Evolutionary conservation across 2,329 filamentous ascomycete species (phyloP).

Genomic region (Diaporthe caulivora): DNA sequence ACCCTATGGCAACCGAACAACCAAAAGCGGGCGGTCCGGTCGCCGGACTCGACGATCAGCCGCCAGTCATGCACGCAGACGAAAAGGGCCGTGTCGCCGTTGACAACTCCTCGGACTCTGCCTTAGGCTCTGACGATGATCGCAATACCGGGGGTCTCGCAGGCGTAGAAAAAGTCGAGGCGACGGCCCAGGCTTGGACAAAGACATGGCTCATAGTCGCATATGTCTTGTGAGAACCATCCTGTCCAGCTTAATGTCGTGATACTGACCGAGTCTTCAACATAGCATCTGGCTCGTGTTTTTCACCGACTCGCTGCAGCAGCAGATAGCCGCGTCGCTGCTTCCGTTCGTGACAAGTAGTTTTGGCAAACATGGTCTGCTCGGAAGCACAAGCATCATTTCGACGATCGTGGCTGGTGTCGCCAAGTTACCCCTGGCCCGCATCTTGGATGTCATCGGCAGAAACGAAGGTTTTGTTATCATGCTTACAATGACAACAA

Average conservation of each 20-base stretch:
- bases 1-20: slow-evolving; percentile 2
- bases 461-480: slow-evolving; percentile 23
- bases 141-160: slow-evolving; percentile 48
- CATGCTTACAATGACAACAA: slow-evolving; percentile 20
- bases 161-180: slow-evolving; percentile 63
- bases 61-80: background rate
- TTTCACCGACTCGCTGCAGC: slow-evolving; percentile 35
- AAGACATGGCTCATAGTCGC: slow-evolving; percentile 55
- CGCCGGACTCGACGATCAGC: background rate
- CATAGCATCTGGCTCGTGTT: slow-evolving; percentile 26
- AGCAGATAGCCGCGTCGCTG: slow-evolving; percentile 24
- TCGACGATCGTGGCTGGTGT: slow-evolving; percentile 27
- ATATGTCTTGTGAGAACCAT: slow-evolving; percentile 55
- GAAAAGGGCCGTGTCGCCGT: slow-evolving; percentile 8
- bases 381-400: slow-evolving; percentile 30
- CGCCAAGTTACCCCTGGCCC: slow-evolving; percentile 21
- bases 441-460: slow-evolving; percentile 28
- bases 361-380: slow-evolving; percentile 25
- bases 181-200: slow-evolving; percentile 59
- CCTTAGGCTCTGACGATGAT: background rate
- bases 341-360: slow-evolving; percentile 28
- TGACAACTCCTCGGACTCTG: slow-evolving; percentile 6
- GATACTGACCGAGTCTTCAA: background rate
- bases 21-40: background rate
- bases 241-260: too few species aligned